Evolutionary conservation across 352 stramenopile genomes (phyloP), one percentile per base, ranked within the genome.

Genomic region (Globisporangium cystogenes): DNA sequence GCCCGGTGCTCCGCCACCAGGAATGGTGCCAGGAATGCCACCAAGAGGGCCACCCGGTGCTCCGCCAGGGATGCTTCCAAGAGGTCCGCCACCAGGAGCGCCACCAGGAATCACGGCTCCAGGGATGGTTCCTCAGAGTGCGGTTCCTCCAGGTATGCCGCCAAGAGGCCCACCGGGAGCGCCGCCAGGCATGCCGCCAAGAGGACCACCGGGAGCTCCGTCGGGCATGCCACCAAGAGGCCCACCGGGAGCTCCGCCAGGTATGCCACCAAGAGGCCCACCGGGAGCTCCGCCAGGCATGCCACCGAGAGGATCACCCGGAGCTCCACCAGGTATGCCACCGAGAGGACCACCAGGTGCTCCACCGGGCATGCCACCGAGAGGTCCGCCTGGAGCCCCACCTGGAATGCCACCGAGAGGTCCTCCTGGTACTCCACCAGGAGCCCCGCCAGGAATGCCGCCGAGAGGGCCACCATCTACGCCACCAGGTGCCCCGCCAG

Each of bases 321-420:
- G 58, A 33, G 36, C 4, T 7, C 60, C 64, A 23, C 63, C 60
- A 52, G 59, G 59, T 12, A 64, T 71, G 49, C 55, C 55, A 27
- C 61, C 56, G 36, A 35, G 55, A n/a, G 45, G 36, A 41, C 21
- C 53, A 26, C 3, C 56, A 44, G 63, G n/a, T n/a, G n/a, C n/a
- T n/a, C n/a, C n/a, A n/a, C 61, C 62, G 20, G 60, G 57, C 18
- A 70, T 67, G 59, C 33, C 48, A 14, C 49, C 53, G 4, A 14
- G 33, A 35, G 53, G 53, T 35, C 39, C 50, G 43, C 60, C 33
- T 7, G 14, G 33, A 18, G 14, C 15, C 3, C 8, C 33, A 23
- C 7, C 7, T 18, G 16, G 18, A 15, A 18, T 27, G 41, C 3
- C 55, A 46, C 46, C 29, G 26, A 15, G 23, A 42, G 21, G 21